phyloP scores from a whole-genome alignment of 306 rosid genomes.

The peach (Prunus persica) region Prunus_persica_NCBIv2 NC_034013.1:4194501-4195000 shows the following conservation, averaged over 20 bases:
- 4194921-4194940: conserved; percentile 27
- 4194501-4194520: neutral
- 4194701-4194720: neutral
- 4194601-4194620: conserved; percentile 8
- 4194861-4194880: neutral
- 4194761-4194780: conserved; percentile 54
- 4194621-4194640: conserved; percentile 4
- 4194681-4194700: neutral
- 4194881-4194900: too few relatives aligned
- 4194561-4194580: neutral
- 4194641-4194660: conserved; percentile 23
- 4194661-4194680: neutral
- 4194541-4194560: conserved; percentile 1
- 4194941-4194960: conserved; percentile 50
- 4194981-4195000: conserved; percentile 83
- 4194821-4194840: neutral
- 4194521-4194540: conserved; percentile 7
- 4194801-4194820: conserved; percentile 22
- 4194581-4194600: conserved; percentile 31
- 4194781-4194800: conserved; percentile 14
- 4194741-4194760: conserved; percentile 16
- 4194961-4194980: conserved; percentile 71
- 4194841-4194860: neutral
- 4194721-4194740: neutral
- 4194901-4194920: neutral